phyloP scores from a whole-genome alignment of 768 basidiomycete species.

The Boletellus emodensis region DNA sequence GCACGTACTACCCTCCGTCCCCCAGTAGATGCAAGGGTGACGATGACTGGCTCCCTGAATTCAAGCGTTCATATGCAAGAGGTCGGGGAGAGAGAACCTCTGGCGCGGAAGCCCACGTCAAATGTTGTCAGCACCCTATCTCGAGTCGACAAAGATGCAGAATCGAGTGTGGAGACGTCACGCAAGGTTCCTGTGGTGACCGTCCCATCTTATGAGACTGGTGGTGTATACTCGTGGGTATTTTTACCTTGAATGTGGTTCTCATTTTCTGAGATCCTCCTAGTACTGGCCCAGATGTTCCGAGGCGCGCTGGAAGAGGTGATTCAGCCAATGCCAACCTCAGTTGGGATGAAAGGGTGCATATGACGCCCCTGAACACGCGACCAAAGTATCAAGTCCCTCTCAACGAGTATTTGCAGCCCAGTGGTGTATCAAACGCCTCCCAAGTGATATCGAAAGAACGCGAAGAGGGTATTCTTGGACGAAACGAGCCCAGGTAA shows the following conservation, averaged over 20 bases:
- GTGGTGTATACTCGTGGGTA: slow-evolving; percentile 6
- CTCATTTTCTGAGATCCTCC: neutral
- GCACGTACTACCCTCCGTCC: neutral
- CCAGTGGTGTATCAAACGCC: neutral
- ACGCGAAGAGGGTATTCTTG: neutral
- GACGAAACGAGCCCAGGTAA: slow-evolving; percentile 5
- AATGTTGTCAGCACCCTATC: neutral
- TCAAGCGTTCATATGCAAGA: neutral
- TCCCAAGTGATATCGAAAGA: neutral
- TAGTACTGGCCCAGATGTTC: neutral
- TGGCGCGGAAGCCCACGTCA: neutral
- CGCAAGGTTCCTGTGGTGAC: neutral
- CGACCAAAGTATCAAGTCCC: slow-evolving; percentile 17
- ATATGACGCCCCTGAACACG: neutral
- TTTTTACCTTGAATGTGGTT: neutral
- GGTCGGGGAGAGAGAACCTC: neutral
- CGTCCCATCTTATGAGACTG: neutral
- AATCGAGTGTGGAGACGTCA: neutral
- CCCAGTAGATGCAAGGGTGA: neutral
- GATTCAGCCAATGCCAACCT: neutral
- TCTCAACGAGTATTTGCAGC: slow-evolving; percentile 11
- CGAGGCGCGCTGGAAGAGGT: neutral
- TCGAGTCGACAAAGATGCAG: neutral
- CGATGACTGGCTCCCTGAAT: neutral
- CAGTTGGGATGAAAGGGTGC: slow-evolving; percentile 3